A percentile compares a stretch with the other conserved stretches of the same genome.
Evolutionary conservation across 2,329 filamentous ascomycete genomes (phyloP).

Genomic region (Canariomyces notabilis): DNA sequence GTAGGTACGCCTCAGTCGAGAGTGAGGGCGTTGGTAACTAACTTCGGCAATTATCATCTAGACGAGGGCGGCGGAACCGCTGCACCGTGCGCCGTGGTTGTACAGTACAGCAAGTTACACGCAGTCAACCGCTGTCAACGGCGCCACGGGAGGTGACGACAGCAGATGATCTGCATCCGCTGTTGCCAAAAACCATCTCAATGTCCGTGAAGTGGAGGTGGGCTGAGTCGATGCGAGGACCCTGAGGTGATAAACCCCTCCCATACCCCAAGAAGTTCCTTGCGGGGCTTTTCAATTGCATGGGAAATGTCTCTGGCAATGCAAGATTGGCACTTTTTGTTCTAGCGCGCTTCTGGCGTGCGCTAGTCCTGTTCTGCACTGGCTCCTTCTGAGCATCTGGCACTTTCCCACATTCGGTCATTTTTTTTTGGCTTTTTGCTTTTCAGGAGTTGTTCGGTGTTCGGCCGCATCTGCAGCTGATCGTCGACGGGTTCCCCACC

Average conservation of each 20-base stretch:
- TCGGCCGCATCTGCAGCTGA: not conserved
- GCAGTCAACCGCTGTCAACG: not conserved
- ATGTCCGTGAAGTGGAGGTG: conserved; percentile 19
- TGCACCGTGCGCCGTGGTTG: conserved; percentile 15
- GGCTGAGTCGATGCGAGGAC: conserved; percentile 6
- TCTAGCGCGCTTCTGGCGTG: conserved; percentile 24
- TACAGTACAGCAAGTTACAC: too few relatives aligned
- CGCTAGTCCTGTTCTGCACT: conserved; percentile 1
- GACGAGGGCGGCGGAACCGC: conserved; percentile 1
- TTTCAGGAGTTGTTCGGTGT: conserved; percentile 3
- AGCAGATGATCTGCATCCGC: conserved; percentile 10
- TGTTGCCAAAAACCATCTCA: conserved; percentile 15
- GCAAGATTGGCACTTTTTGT: conserved; percentile 8
- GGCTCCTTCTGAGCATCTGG: not conserved
- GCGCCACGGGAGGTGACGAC: conserved; percentile 6
- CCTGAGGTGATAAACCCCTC: not conserved
- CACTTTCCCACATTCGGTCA: conserved; percentile 4
- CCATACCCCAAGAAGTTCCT: too few relatives aligned
- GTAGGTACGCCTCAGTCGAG: too few relatives aligned
- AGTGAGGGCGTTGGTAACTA: too few relatives aligned
- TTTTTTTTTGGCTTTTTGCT: not conserved
- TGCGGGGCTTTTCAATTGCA: conserved; percentile 7
- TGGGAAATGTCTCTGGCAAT: conserved; percentile 3
- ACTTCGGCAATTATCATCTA: too few relatives aligned
- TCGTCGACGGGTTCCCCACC: not conserved